These are phyloP conservation scores for Aspergillus egyptiacus DNA, from an alignment of 495 filamentous ascomycete species.

Conservation along the genomic window DNA sequence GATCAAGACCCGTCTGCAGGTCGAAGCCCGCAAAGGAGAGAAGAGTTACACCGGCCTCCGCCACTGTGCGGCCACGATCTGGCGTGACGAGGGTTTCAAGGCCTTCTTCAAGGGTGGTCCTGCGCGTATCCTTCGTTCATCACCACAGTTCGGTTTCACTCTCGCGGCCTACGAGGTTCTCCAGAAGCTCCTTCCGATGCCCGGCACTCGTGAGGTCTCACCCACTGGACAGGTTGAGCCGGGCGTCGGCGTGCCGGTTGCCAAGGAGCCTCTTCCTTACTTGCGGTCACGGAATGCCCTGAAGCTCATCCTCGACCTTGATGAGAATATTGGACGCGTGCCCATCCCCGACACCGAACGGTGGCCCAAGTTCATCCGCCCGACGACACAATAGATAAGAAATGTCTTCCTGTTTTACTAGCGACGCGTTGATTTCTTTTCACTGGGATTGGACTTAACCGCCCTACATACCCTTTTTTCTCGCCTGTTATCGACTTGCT, in stretches of 20 bases:
- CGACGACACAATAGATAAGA: constrained; percentile 28
- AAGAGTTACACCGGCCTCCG: constrained; percentile 77
- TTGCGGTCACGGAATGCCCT: constrained; percentile 87
- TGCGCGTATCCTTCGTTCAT: constrained; percentile 87
- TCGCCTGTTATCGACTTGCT: too few species aligned
- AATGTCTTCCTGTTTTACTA: constrained; percentile 22
- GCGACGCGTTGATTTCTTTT: constrained; percentile 25
- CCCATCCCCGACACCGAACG: constrained; percentile 50
- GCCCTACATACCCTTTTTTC: too few species aligned
- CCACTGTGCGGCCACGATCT: constrained; percentile 77
- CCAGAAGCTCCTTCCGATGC: constrained; percentile 76
- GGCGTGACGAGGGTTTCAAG: constrained; percentile 82
- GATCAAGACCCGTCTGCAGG: constrained; percentile 96
- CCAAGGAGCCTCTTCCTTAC: constrained; percentile 68
- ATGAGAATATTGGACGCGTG: constrained; percentile 77
- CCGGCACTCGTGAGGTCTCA: constrained; percentile 49
- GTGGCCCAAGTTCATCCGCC: constrained; percentile 37
- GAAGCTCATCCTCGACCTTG: constrained; percentile 92
- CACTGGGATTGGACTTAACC: background rate
- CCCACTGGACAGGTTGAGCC: constrained; percentile 47
- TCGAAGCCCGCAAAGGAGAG: constrained; percentile 94
- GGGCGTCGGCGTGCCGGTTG: constrained; percentile 49
- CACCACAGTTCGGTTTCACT: constrained; percentile 96
- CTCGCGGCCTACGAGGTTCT: constrained; percentile 91
- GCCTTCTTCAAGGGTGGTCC: constrained; percentile 99